Evolutionary conservation across 257 asterid genomes (phyloP).

Genomic region (Rubia yunnanensis): DNA sequence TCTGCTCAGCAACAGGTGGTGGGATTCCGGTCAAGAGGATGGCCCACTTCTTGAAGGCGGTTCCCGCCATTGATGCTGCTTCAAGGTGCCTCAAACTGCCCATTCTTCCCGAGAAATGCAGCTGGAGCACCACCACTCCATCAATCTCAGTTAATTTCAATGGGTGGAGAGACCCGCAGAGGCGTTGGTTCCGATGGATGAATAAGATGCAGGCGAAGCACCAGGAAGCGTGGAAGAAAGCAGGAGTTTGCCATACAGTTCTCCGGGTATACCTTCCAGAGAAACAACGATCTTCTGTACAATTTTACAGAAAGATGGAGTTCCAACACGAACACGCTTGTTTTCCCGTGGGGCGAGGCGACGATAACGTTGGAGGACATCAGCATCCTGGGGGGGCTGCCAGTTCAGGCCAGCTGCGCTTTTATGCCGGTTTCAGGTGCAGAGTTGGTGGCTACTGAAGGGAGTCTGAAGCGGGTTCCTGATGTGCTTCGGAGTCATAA

Average conservation of each 20-base stretch:
- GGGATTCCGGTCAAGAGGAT: constrained; percentile 15
- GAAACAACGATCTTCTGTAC: constrained; percentile 17
- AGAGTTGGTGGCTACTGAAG: not conserved
- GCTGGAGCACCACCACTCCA: too few relatives aligned
- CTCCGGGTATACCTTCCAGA: constrained; percentile 12
- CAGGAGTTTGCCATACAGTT: constrained; percentile 28
- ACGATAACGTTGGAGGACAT: constrained; percentile 35
- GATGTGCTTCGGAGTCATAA: not conserved
- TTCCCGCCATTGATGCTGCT: constrained; percentile 9
- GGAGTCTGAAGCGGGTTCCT: not conserved
- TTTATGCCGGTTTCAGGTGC: constrained; percentile 3
- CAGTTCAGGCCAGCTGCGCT: constrained; percentile 26
- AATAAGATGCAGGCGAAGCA: constrained; percentile 13
- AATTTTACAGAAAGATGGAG: constrained; percentile 34
- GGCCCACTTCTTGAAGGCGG: constrained; percentile 24
- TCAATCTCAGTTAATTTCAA: constrained; percentile 18
- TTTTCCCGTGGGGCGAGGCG: constrained; percentile 46
- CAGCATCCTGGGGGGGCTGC: constrained; percentile 36
- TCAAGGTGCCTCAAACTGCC: constrained; percentile 27
- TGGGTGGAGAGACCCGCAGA: constrained; percentile 21
- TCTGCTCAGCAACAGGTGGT: constrained; percentile 30
- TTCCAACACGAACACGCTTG: constrained; percentile 26
- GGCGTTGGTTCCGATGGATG: constrained; percentile 28
- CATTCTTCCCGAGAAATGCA: constrained; percentile 18
- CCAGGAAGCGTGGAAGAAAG: constrained; percentile 17